A percentile compares a stretch with the other conserved stretches of the same genome.
phyloP scores from a whole-genome alignment of 2,329 filamentous ascomycete genomes.

The Penicillium vulpinum region DNA sequence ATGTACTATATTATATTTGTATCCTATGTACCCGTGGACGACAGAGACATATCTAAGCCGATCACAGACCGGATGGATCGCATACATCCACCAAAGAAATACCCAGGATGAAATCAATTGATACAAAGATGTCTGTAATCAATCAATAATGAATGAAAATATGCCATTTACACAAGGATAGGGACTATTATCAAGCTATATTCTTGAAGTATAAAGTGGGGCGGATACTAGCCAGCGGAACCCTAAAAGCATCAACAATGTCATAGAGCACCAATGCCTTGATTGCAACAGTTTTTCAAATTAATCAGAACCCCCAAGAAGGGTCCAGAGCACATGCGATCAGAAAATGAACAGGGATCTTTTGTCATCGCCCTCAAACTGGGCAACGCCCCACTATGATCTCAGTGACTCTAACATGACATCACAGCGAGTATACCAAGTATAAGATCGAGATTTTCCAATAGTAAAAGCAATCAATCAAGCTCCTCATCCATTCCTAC shows the following conservation, averaged over 20 bases:
- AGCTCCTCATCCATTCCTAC: background rate
- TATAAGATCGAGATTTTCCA: slow-evolving; percentile 21
- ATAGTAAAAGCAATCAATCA: background rate
- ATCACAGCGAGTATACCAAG: slow-evolving; percentile 19
- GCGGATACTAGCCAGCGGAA: background rate
- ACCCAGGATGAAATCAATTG: too few relatives aligned
- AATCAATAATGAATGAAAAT: too few relatives aligned
- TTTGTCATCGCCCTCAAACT: slow-evolving; percentile 10
- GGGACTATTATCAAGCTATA: background rate
- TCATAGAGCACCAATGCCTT: slow-evolving; percentile 18
- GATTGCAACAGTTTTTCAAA: slow-evolving; percentile 1
- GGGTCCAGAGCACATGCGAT: slow-evolving; percentile 12
- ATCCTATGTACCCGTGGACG: too few relatives aligned
- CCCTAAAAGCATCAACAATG: slow-evolving; percentile 16
- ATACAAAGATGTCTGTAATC: background rate
- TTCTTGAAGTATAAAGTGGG: background rate
- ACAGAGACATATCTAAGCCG: background rate
- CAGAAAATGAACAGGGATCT: background rate
- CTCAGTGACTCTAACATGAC: slow-evolving; percentile 32
- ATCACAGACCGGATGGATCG: background rate
- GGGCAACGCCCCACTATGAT: slow-evolving; percentile 28
- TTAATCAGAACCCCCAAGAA: slow-evolving; percentile 12
- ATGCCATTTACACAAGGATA: too few relatives aligned
- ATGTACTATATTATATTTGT: background rate
- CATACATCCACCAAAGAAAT: background rate